phyloP scores from a whole-genome alignment of 1,284 basidiomycete genomes.

The Salmacisia buchloeana region DNA sequence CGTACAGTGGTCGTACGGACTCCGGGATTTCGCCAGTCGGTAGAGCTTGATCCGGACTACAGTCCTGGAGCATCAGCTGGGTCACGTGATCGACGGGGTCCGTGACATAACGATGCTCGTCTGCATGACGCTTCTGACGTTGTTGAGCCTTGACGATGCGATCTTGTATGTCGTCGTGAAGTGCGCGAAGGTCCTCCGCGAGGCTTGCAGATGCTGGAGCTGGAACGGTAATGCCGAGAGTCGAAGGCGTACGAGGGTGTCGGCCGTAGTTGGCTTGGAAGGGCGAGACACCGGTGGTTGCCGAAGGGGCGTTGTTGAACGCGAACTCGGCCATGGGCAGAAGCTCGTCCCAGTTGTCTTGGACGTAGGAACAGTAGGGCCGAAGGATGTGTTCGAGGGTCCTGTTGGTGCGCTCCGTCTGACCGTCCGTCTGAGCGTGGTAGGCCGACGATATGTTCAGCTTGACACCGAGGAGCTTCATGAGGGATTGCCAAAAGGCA shows the following conservation, averaged over 20 bases:
- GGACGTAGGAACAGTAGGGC: slow-evolving; percentile 51
- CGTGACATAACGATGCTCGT: neutral
- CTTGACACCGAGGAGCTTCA: slow-evolving; percentile 26
- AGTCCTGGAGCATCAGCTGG: neutral
- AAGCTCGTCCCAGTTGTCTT: slow-evolving; percentile 55
- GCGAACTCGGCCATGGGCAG: slow-evolving; percentile 55
- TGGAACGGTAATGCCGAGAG: slow-evolving; percentile 8
- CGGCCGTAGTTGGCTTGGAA: slow-evolving; percentile 54
- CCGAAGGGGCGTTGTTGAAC: slow-evolving; percentile 55
- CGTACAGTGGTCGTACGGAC: too few species aligned
- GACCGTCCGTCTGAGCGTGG: slow-evolving; percentile 51
- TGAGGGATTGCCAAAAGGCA: neutral
- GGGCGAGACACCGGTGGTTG: slow-evolving; percentile 49
- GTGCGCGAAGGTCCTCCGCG: neutral
- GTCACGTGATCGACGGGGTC: neutral
- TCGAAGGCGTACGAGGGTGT: slow-evolving; percentile 38
- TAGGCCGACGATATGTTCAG: slow-evolving; percentile 40
- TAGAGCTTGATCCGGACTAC: too few species aligned
- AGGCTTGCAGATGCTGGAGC: neutral
- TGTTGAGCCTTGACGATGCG: neutral
- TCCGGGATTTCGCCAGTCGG: too few species aligned
- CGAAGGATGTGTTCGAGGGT: slow-evolving; percentile 51
- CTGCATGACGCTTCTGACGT: neutral
- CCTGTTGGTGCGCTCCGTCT: slow-evolving; percentile 49
- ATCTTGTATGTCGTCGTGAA: neutral